Evolutionary conservation across 768 basidiomycete genomes (phyloP).

Genomic region (Boletus rubescentipes): DNA sequence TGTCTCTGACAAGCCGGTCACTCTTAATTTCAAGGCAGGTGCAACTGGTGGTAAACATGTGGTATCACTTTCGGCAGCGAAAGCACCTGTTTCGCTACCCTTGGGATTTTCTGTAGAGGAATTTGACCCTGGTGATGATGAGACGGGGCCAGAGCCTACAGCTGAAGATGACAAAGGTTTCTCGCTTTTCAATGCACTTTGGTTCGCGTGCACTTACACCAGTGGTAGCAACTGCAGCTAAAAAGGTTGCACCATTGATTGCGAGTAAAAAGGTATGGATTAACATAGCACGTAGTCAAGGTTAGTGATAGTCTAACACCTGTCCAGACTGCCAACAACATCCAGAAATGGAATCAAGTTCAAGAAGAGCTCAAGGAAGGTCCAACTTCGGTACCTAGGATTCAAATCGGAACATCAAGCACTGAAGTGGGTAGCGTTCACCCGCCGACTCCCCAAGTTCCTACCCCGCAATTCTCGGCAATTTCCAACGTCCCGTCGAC

Average conservation of each 20-base stretch:
- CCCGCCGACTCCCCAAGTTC: conserved; percentile 4
- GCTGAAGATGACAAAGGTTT: conserved; percentile 48
- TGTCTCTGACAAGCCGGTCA: conserved; percentile 78
- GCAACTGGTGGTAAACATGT: conserved; percentile 18
- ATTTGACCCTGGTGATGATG: conserved; percentile 39
- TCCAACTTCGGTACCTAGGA: conserved; percentile 26
- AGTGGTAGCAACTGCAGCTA: conserved; percentile 45
- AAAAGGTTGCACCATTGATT: conserved; percentile 79
- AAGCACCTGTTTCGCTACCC: conserved; percentile 40
- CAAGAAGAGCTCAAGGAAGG: conserved; percentile 78
- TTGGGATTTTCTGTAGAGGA: conserved; percentile 75
- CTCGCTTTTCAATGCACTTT: not conserved
- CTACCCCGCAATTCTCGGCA: conserved; percentile 10
- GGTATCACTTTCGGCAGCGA: conserved; percentile 26
- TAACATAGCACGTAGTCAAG: not conserved
- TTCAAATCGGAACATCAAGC: conserved; percentile 7
- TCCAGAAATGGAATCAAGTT: conserved; percentile 96
- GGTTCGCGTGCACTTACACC: conserved; percentile 10
- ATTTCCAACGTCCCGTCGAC: conserved; percentile 24
- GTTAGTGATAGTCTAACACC: conserved; percentile 1
- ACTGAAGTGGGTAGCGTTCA: conserved; percentile 6
- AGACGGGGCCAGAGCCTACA: conserved; percentile 42
- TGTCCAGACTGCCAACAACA: conserved; percentile 78
- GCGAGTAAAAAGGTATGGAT: conserved; percentile 76
- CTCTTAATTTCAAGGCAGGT: conserved; percentile 64